These are phyloP conservation scores for Davidsoniella neocaledoniae DNA, from an alignment of 2,329 filamentous ascomycete genomes.

Conservation along the genomic window DNA sequence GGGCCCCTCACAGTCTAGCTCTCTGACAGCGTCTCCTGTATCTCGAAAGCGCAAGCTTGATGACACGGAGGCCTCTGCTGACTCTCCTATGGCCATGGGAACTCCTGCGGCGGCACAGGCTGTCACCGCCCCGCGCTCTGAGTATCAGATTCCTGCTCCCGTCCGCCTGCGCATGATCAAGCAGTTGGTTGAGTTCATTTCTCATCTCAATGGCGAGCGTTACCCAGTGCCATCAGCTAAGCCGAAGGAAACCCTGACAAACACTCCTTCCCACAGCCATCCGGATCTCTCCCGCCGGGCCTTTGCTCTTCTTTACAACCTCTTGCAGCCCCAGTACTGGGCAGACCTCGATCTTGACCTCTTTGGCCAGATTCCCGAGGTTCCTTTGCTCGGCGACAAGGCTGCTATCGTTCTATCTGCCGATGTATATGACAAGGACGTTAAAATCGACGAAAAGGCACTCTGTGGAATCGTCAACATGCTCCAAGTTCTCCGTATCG, in stretches of 20 bases:
- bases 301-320: constrained; percentile 62
- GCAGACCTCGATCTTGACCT: constrained; percentile 80
- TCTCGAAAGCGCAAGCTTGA: constrained; percentile 64
- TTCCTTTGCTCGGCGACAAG: constrained; percentile 69
- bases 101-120: background rate
- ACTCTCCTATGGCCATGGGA: constrained; percentile 1
- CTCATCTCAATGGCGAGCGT: constrained; percentile 61
- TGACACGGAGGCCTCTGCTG: constrained; percentile 23
- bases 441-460: constrained; percentile 56
- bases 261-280: constrained; percentile 23
- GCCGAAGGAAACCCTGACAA: constrained; percentile 34
- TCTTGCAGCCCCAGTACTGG: constrained; percentile 81
- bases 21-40: constrained; percentile 41
- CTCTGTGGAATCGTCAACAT: constrained; percentile 53
- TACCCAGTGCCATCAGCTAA: constrained; percentile 61
- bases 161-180: constrained; percentile 73
- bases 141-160: constrained; percentile 50
- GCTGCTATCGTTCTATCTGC: constrained; percentile 42
- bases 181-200: constrained; percentile 91
- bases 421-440: constrained; percentile 44
- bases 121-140: constrained; percentile 24
- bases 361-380: constrained; percentile 69
- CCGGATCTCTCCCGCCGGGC: constrained; percentile 45
- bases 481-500: constrained; percentile 76
- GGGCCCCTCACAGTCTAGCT: constrained; percentile 25